Evolutionary conservation across 1,139 yeast genomes (phyloP), one percentile per base, ranked within the genome.

Genomic region (Schwanniomyces etchellsii): DNA sequence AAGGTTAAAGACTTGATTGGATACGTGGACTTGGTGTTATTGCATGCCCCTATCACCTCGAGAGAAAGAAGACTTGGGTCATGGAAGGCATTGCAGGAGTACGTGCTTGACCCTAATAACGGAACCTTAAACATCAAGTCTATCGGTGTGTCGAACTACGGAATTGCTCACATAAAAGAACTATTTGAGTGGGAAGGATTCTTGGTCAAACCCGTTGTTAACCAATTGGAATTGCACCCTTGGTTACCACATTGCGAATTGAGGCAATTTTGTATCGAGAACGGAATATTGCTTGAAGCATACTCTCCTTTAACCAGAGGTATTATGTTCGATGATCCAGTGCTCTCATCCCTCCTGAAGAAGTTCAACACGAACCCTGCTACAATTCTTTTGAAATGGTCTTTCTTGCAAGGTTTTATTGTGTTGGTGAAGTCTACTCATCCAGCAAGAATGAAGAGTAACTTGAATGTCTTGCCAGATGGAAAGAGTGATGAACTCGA

Each of bases 301-400:
- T 83, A 72, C 52, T 74, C 84, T 4, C 82, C 94, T 10, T 61
- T 81, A 46, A 77, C 84, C 2, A 78, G 74, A 35, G 82, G 86
- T 4, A 49, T 54, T 31, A 70, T 74, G 43, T 48, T 77, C 15
- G 53, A 64, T 32, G 81, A 77, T 42, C 73, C 77, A 4, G 67
- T 60, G 28, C 45, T 78, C 34, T 43, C 53, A 26, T 51, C 37
- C 9, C 48, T 58, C 41, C 48, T 48, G 31, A 36, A 50, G 31
- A 49, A 52, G 35, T 56, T 36, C 35, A 42, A 42, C 4, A 34
- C 56, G 16, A 32, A 52, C 18, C 50, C 48, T 32, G 43, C 45
- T 10, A 61, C 58, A 34, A 50, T 61, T 17, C 51, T 62, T 30
- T 48, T 60, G 37, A 57, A 52, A 38, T 61, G 69, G 69, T 47